Percentiles rank a stretch among this genome's conserved stretches.
Evolutionary conservation across 768 basidiomycete species (phyloP).

Genomic region (Hericium erinaceus): DNA sequence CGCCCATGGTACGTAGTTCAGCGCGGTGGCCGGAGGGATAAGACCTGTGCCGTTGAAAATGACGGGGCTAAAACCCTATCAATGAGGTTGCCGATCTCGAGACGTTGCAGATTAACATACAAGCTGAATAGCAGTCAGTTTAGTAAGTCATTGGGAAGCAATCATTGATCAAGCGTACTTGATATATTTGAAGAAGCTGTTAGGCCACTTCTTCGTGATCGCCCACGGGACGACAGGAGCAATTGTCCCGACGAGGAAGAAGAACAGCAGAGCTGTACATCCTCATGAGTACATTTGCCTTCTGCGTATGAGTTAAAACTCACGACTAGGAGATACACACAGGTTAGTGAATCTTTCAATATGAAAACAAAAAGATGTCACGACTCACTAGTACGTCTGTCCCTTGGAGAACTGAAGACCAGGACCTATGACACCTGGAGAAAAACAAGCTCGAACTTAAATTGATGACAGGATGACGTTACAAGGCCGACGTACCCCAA

Average conservation of each 20-base stretch:
- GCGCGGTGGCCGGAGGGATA: constrained; percentile 33
- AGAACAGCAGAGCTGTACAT: constrained; percentile 38
- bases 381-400: constrained; percentile 23
- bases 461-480: not conserved
- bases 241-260: constrained; percentile 70
- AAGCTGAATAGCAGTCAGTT: not conserved
- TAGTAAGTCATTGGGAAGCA: not conserved
- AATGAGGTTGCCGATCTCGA: too few relatives aligned
- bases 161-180: constrained; percentile 25
- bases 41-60: constrained; percentile 29
- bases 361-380: not conserved
- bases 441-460: not conserved
- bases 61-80: constrained; percentile 23
- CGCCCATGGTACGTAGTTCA: constrained; percentile 30
- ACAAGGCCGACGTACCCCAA: constrained; percentile 27
- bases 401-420: constrained; percentile 28
- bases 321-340: not conserved
- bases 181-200: constrained; percentile 43
- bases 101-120: constrained; percentile 8
- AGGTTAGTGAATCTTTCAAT: not conserved
- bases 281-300: not conserved
- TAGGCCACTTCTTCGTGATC: constrained; percentile 18
- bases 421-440: constrained; percentile 68
- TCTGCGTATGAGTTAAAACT: not conserved
- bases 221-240: constrained; percentile 49